Evolutionary conservation across 441 rosid species (phyloP), one percentile per base, ranked within the genome.

Genomic region (Pelargonium myrrhifolium): DNA sequence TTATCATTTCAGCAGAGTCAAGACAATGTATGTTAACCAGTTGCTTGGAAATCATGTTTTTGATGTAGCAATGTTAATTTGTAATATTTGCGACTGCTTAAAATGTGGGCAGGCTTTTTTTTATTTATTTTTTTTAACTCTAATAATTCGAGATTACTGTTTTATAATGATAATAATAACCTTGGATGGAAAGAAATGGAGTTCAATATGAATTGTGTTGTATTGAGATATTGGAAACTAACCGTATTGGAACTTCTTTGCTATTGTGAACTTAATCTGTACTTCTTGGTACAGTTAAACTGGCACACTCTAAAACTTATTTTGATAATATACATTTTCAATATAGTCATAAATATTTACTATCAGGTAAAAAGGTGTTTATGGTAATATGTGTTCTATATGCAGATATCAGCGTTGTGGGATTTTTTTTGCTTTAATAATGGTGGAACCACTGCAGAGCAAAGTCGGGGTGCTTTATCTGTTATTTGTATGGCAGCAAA

Each of bases 401-500:
- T 81, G 82, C 83, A 95, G 99, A 86, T 80, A 78, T 85, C 96
- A 17, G 96, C 97, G 65, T 74, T 95, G 62, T 95, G 99, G 99
- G 97, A 92, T 83, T 87, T 86, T 81, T 95, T 92, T 81, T 90
- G 97, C 86, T 92, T 95, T 73, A 95, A 95, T 78, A 80, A 89
- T 65, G 83, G 77, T 77, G 98, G 98, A 81, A 88, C 93, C 62
- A 89, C 95, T 62, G 90, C 96, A 45, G 92, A 85, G 71, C 96
- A 89, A 81, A 84, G 99, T 74, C 92, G 98, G 49, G 98, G 93
- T 64, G 98, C 98, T 76, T 84, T 95, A 71, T 87, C 89, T 71
- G 80, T 95, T 67, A 86, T 95, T 71, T 90, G 97, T 84, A 95
- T 95, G 99, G 99, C 98, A 70, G 98, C 99, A 80, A 95, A 87